Evolutionary conservation across 2,329 filamentous ascomycete genomes (phyloP).

Genomic region (Biscogniauxia mediterranea): DNA sequence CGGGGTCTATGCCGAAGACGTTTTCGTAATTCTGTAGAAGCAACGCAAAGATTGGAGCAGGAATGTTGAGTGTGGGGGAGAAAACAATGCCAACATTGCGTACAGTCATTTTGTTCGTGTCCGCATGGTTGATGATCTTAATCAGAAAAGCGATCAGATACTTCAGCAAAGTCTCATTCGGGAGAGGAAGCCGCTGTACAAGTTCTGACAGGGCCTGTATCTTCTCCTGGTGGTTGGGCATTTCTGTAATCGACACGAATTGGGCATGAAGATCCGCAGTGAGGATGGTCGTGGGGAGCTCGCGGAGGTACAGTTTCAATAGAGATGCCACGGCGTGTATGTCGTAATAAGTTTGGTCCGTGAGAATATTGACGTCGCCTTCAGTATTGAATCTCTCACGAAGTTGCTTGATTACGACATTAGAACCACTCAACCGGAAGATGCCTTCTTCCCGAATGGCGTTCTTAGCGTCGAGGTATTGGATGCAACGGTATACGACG

Average conservation of each 20-base stretch:
- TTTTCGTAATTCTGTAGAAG: constrained; percentile 87
- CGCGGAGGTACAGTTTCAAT: constrained; percentile 89
- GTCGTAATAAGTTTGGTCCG: constrained; percentile 84
- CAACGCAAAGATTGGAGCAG: constrained; percentile 88
- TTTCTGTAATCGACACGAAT: constrained; percentile 81
- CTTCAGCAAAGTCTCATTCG: constrained; percentile 78
- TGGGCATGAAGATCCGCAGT: constrained; percentile 88
- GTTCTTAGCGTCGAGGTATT: constrained; percentile 82
- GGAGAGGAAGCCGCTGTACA: constrained; percentile 73
- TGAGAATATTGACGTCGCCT: constrained; percentile 83
- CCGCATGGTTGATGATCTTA: constrained; percentile 85
- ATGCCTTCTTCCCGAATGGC: constrained; percentile 89
- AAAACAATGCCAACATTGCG: constrained; percentile 98
- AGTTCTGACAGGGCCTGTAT: constrained; percentile 73
- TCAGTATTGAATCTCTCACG: constrained; percentile 92
- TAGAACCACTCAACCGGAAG: constrained; percentile 95
- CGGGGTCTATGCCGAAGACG: constrained; percentile 75
- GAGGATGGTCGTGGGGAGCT: constrained; percentile 86
- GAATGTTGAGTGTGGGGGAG: constrained; percentile 94
- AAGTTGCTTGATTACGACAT: constrained; percentile 85
- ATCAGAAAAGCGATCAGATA: constrained; percentile 87
- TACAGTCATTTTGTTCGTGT: constrained; percentile 96
- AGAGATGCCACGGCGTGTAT: constrained; percentile 94
- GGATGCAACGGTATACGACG: constrained; percentile 92
- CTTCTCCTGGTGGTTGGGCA: constrained; percentile 73